Percentiles rank a stretch among this genome's conserved stretches.
Conservation (phyloP, 2,329 filamentous ascomycete genomes). For the Penicillium sp. region DNA sequence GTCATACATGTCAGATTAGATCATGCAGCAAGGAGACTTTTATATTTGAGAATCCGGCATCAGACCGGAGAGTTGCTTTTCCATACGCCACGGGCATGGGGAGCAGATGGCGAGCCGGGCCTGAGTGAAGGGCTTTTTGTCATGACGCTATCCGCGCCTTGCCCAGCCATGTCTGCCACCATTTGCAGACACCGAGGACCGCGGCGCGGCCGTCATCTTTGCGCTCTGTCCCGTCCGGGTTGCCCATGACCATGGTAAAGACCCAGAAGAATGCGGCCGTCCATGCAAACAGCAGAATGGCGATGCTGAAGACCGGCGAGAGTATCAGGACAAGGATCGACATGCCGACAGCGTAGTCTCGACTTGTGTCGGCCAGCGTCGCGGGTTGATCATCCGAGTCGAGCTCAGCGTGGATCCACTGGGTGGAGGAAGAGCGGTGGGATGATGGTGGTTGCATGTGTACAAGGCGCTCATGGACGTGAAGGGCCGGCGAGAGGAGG, state of each 20-base stretch:
- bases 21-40: neutral
- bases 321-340: constrained; percentile 57
- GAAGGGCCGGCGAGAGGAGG: constrained; percentile 56
- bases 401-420: constrained; percentile 45
- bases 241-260: constrained; percentile 61
- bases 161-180: constrained; percentile 62
- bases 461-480: constrained; percentile 46
- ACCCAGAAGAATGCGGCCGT: constrained; percentile 64
- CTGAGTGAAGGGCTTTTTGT: neutral
- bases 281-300: constrained; percentile 59
- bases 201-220: constrained; percentile 63
- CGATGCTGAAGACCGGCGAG: constrained; percentile 59
- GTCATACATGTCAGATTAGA: neutral
- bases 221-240: constrained; percentile 61
- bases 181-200: constrained; percentile 58
- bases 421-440: constrained; percentile 29
- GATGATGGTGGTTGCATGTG: constrained; percentile 26
- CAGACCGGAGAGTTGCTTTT: constrained; percentile 1
- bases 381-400: constrained; percentile 29
- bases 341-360: constrained; percentile 37
- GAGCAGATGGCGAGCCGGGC: neutral
- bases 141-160: constrained; percentile 30
- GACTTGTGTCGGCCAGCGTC: constrained; percentile 29
- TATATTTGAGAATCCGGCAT: neutral
- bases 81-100: neutral